Base-by-base conservation (phyloP, 1,139 yeast genomes). In the Magnusiomyces clavatus region DNA sequence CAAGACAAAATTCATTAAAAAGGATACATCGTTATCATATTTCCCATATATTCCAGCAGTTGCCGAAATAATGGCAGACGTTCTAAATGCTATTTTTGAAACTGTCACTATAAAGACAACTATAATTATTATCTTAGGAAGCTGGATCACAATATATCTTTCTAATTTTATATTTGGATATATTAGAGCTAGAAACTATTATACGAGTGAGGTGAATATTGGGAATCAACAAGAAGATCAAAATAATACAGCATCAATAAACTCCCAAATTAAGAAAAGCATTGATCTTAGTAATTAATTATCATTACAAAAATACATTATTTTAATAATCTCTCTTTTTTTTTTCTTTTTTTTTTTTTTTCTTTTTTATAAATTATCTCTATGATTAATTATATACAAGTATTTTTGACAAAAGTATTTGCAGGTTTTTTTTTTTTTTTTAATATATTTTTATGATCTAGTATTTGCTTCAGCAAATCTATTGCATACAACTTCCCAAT, bases 31-130 rank as follows among this genome's bases (percentile, higher is more conserved):
- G 5, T 14, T 43, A 31, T 43, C 46, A 6, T 36, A 35, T 37
- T 36, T 45, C 6, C 35, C 48, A 6, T 45, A 45, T 12, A 36
- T 45, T 19, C 48, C 48, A 3, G 48, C 48, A 4, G 34, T 45
- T 17, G 95, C 95, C 1, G 87, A 83, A 58, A 77, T 89, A 0
- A 70, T 86, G 56, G 94, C 92, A 0, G 94, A 84, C 56, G 81
- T 86, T 13, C 69, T 86, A 39, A 83, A 87, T 64, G 83, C 87
- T 1, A 84, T 88, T 60, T 71, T 86, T 34, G 80, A 77, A 42
- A 85, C 87, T 2, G 78, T 87, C 41, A 77, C 82, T 34, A 80
- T 85, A 81, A 83, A 84, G 64, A 73, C 89, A 2, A 68, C 84
- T 12, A 54, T 69, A 2, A 50, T 69, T 6, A 57, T 72, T 17